These are phyloP conservation scores for Pseudogymnoascus sp. DNA, from an alignment of 2,329 filamentous ascomycete genomes.

Conservation along the genomic window DNA sequence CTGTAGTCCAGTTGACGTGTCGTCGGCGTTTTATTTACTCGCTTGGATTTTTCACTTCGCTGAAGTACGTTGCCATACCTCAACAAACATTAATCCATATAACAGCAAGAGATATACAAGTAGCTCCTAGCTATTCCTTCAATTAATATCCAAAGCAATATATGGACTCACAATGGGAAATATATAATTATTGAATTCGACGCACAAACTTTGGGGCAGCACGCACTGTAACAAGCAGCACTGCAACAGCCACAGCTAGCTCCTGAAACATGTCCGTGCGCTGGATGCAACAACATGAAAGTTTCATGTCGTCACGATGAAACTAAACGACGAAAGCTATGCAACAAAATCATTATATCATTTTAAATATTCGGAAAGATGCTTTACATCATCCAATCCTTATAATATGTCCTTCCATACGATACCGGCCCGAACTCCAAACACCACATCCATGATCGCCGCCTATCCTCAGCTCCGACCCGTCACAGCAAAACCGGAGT, in stretches of 20 bases:
- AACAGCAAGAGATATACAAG: no score
- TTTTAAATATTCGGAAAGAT: not conserved
- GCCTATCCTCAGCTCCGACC: not conserved
- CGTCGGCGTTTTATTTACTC: no score
- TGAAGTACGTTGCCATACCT: no score
- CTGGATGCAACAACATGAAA: not conserved
- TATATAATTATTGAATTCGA: not conserved
- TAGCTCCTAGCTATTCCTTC: not conserved
- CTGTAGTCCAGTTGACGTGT: no score
- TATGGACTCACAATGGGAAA: not conserved
- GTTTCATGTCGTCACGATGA: not conserved
- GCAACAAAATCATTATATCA: not conserved
- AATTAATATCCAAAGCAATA: not conserved
- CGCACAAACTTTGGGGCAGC: not conserved
- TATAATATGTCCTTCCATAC: not conserved
- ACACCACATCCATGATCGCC: not conserved
- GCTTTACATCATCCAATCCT: not conserved
- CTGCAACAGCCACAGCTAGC: no score
- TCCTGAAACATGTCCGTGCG: not conserved
- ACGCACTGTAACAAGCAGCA: not conserved
- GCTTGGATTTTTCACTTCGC: no score
- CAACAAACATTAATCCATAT: no score
- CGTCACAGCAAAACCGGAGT: not conserved
- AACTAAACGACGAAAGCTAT: not conserved
- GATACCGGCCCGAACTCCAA: not conserved